Evolutionary conservation across 768 basidiomycete genomes (phyloP).

Genomic region (Pleurotus platypus): DNA sequence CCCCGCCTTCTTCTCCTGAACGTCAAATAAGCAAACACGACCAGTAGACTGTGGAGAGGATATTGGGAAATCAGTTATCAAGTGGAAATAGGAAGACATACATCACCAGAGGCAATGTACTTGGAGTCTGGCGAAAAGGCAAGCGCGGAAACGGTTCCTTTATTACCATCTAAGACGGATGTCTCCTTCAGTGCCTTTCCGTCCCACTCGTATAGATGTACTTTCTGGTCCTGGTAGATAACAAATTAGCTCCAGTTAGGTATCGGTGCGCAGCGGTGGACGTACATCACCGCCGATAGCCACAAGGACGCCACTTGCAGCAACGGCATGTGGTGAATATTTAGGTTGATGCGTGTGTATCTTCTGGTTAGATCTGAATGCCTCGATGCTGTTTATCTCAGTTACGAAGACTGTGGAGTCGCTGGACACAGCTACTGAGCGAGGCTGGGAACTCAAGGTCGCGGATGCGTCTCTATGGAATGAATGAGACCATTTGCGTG

Average conservation of each 20-base stretch:
- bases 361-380: constrained; percentile 66
- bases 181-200: constrained; percentile 56
- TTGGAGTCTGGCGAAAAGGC: constrained; percentile 78
- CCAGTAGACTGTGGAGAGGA: constrained; percentile 60
- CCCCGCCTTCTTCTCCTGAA: constrained; percentile 56
- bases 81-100: constrained; percentile 35
- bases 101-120: constrained; percentile 81
- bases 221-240: constrained; percentile 59
- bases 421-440: constrained; percentile 49
- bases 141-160: constrained; percentile 66
- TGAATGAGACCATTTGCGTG: neutral
- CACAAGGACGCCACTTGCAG: constrained; percentile 46
- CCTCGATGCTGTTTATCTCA: constrained; percentile 59
- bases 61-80: constrained; percentile 1
- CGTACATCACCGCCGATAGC: constrained; percentile 77
- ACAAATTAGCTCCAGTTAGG: neutral
- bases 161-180: constrained; percentile 61
- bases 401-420: constrained; percentile 67
- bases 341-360: constrained; percentile 52
- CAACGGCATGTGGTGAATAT: constrained; percentile 55
- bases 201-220: constrained; percentile 72
- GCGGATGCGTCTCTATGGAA: constrained; percentile 44
- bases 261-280: neutral
- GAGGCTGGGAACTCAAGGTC: constrained; percentile 64
- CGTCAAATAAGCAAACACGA: constrained; percentile 76